Evolutionary conservation across 169 alveolate species (phyloP), one percentile per base, ranked within the genome.

Genomic region (Toxoplasma gondii): DNA sequence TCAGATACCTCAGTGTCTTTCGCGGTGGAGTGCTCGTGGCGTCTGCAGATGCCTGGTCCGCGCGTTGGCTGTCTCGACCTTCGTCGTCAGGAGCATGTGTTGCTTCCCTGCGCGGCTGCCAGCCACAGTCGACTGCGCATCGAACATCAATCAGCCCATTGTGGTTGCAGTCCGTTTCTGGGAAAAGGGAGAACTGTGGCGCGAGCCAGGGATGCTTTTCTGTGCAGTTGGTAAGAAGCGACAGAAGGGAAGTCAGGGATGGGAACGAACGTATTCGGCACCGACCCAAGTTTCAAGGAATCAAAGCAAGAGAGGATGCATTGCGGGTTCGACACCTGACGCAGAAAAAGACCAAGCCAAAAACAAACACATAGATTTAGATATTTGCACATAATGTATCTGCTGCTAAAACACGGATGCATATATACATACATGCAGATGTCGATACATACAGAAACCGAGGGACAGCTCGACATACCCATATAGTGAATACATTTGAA

Each of bases 131-230:
- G 39, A 78, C 86, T 1, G 86, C 86, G 45, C 86, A 78, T 19
- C 86, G 86, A 2, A 78, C 86, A n/a, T 78, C 45, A 27, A 78
- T 45, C 27, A 78, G 44, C 1, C 86, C 86, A 2, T 78, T 38
- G 86, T 78, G 86, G 45, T 78, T n/a, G n/a, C 86, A 78, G 86
- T 78, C 49, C 44, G 39, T 2, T n/a, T 78, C 86, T 10, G 39
- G 49, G n/a, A 78, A 78, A 38, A 78, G 86, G n/a, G 86, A 78
- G 86, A 36, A 78, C 86, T 78, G 86, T 10, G 86, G 45, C 2
- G 86, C 45, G 45, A 78, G 44, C 86, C 86, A 78, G n/a, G 74
- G 34, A 4, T 31, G 74, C 74, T 64, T 64, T 64, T 64, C 74
- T 64, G 74, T 16, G 12, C 58, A 49, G 58, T 49, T 49, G 58